Percentiles rank a stretch among this genome's conserved stretches.
Conservation (phyloP, 1,139 yeast species). For the Pichia sp. region DNA sequence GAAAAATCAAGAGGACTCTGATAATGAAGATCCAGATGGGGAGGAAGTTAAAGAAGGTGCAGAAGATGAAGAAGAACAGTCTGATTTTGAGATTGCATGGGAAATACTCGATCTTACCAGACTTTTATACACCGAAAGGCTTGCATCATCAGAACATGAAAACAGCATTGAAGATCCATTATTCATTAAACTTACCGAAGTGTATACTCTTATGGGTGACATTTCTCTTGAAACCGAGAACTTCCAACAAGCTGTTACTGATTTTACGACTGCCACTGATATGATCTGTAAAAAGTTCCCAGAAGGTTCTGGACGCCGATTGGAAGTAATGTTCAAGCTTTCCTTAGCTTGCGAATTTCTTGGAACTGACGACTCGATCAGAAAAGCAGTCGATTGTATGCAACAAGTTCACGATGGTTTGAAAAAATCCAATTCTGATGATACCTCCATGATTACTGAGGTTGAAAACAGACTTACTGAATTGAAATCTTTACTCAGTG, state of each 20-base stretch:
- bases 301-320: slow-evolving; percentile 39
- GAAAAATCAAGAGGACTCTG: slow-evolving; percentile 32
- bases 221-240: slow-evolving; percentile 82
- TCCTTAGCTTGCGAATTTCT: slow-evolving; percentile 72
- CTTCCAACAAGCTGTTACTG: slow-evolving; percentile 66
- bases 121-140: slow-evolving; percentile 36
- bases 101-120: slow-evolving; percentile 73
- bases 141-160: slow-evolving; percentile 28
- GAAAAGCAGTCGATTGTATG: slow-evolving; percentile 50
- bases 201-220: slow-evolving; percentile 79
- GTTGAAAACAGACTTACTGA: neutral
- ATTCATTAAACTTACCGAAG: slow-evolving; percentile 46
- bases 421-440: neutral
- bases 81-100: slow-evolving; percentile 86
- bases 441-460: neutral
- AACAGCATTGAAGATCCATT: slow-evolving; percentile 8
- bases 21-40: slow-evolving; percentile 29
- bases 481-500: neutral
- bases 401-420: slow-evolving; percentile 31
- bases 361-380: slow-evolving; percentile 47
- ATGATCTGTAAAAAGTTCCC: neutral
- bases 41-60: slow-evolving; percentile 28
- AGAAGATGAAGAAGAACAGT: slow-evolving; percentile 33
- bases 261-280: slow-evolving; percentile 29
- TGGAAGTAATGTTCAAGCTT: slow-evolving; percentile 77